These are phyloP conservation scores for Penicillium manginii DNA, from an alignment of 495 filamentous ascomycete genomes.

Conservation along the genomic window DNA sequence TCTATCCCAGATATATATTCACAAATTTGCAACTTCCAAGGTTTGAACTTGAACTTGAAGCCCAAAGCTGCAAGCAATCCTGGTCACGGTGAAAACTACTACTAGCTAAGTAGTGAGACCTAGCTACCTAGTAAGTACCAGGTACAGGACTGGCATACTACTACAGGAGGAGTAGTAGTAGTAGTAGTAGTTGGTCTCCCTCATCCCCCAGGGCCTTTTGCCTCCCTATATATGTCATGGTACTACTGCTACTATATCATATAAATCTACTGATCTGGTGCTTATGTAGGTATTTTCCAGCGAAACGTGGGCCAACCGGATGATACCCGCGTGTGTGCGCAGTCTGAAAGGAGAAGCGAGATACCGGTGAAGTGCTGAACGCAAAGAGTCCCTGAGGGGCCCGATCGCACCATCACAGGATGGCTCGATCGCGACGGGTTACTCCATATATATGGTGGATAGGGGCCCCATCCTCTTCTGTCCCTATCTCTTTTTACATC, in stretches of 20 bases:
- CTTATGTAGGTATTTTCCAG: not conserved
- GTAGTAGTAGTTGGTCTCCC: no score
- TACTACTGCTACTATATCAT: not conserved
- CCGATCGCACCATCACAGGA: slow-evolving; percentile 2
- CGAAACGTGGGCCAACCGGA: slow-evolving; percentile 5
- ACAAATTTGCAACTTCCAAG: no score
- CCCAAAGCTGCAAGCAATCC: no score
- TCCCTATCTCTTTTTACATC: no score
- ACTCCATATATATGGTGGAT: not conserved
- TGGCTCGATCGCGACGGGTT: not conserved
- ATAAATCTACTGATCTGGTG: not conserved
- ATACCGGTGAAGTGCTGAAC: not conserved
- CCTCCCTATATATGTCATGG: not conserved
- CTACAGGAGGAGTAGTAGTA: no score
- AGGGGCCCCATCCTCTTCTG: slow-evolving; percentile 1
- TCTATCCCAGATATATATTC: no score
- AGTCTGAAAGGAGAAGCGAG: not conserved
- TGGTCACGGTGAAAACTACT: no score
- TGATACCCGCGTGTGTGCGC: not conserved
- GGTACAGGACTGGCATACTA: no score
- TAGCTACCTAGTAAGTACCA: no score
- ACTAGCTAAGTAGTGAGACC: no score
- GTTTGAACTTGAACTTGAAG: no score
- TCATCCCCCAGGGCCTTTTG: no score
- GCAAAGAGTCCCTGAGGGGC: not conserved